Base-by-base conservation (phyloP, 768 basidiomycete genomes). In the Lentinula raphanica region DNA sequence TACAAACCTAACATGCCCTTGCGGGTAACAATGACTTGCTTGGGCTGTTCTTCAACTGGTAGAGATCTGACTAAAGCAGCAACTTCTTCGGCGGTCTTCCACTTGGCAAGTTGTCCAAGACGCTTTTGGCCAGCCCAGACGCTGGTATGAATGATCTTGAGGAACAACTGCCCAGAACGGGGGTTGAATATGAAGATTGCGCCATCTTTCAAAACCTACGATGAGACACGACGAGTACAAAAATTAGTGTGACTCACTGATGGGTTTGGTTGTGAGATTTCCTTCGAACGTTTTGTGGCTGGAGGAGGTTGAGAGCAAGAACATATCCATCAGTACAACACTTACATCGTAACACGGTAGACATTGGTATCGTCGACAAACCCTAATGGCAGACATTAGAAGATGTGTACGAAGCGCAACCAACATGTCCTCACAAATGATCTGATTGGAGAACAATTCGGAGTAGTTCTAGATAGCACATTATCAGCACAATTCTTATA, bases 51-150 rank as follows among this genome's bases (percentile, higher is more conserved):
- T 78, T 99, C 97, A 40, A 99, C 97, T n/a, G 97, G 97, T 13
- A 98, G 76, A 29, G 97, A 98, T 58, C 97, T 92, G 62, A 98
- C 90, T 65, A 98, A 75, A 0, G 97, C 97, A 35, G 97, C 97
- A 9, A 98, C 97, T 87, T 99, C 97, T 85, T 99, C 97, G 17
- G 97, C 97, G 5, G 96, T 98, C 77, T 97, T 97, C 95, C 97
- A 98, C 76, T 98, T 99, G 36, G 97, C 97, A 50, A 98, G 82
- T 73, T 99, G 97, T 58, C 97, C 97, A 49, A 99, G 85, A 88
- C 97, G 97, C 73, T 99, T 99, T 74, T 99, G 97, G 67, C 97
- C 97, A 58, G 97, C 97, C 97, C 97, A 99, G n/a, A 98, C 97
- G 67, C 95, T 98, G 2, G 97, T 99, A 71, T 99, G 97, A 61